A percentile compares a stretch with the other conserved stretches of the same genome.
phyloP scores from a whole-genome alignment of 1,139 yeast species.

The Pichia sp. region DNA sequence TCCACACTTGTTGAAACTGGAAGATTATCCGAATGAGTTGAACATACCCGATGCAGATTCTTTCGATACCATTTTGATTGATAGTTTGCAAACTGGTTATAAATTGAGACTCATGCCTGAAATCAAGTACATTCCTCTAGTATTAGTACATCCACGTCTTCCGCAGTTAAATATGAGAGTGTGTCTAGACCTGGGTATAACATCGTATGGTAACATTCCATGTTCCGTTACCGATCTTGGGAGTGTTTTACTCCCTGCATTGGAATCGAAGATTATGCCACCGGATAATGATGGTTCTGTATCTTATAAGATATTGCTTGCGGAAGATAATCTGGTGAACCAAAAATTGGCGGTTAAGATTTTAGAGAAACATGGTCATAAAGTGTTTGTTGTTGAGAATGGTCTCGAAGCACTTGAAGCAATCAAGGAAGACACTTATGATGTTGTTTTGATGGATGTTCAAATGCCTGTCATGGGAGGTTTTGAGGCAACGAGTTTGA shows the following conservation, averaged over 20 bases:
- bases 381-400: conserved; percentile 77
- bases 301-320: conserved; percentile 66
- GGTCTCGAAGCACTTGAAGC: conserved; percentile 81
- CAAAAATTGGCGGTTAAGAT: conserved; percentile 82
- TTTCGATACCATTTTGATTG: conserved; percentile 77
- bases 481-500: conserved; percentile 80
- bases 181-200: conserved; percentile 79
- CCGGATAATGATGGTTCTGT: conserved; percentile 74
- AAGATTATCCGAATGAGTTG: conserved; percentile 38
- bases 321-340: conserved; percentile 83
- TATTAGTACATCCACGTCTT: conserved; percentile 65
- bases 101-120: conserved; percentile 61
- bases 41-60: conserved; percentile 47
- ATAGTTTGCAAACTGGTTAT: conserved; percentile 68
- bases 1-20: conserved; percentile 28
- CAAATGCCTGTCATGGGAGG: conserved; percentile 98
- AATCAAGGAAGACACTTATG: conserved; percentile 57
- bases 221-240: conserved; percentile 77
- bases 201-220: conserved; percentile 84
- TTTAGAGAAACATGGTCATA: conserved; percentile 75
- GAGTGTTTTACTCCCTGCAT: conserved; percentile 74
- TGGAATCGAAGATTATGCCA: conserved; percentile 76
- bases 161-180: conserved; percentile 76
- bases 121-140: conserved; percentile 77
- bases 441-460: conserved; percentile 85